Evolutionary conservation across 345 rosid genomes (phyloP).

Genomic region (Hibiscus syriacus): DNA sequence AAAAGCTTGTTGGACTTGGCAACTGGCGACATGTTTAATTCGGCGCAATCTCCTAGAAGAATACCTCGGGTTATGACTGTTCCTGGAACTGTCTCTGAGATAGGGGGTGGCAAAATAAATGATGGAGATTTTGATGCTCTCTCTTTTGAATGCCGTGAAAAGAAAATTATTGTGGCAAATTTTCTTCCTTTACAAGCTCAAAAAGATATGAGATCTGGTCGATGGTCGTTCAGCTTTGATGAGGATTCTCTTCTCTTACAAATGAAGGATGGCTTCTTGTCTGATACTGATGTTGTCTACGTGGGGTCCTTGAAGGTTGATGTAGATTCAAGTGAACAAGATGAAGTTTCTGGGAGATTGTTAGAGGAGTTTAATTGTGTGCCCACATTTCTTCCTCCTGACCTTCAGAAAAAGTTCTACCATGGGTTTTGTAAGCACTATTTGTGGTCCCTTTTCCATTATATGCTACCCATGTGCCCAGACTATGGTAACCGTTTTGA

Average conservation of each 20-base stretch:
- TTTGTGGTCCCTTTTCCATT: conserved; percentile 39
- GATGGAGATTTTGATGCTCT: conserved; percentile 28
- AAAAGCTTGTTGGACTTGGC: conserved; percentile 49
- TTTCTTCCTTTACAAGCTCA: conserved; percentile 35
- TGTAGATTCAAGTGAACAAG: conserved; percentile 30
- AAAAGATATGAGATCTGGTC: conserved; percentile 15
- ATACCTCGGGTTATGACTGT: conserved; percentile 40
- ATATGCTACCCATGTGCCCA: conserved; percentile 35
- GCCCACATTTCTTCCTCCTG: conserved; percentile 38
- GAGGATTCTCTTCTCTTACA: conserved; percentile 34
- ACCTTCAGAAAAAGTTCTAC: conserved; percentile 24
- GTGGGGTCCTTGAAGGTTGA: conserved; percentile 33
- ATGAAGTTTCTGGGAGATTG: conserved; percentile 28
- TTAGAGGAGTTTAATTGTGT: conserved; percentile 34
- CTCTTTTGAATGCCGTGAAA: conserved; percentile 26
- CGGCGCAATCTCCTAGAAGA: conserved; percentile 24
- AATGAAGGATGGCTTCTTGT: conserved; percentile 33
- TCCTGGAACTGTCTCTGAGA: conserved; percentile 36
- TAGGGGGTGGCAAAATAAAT: conserved; percentile 34
- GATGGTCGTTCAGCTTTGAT: conserved; percentile 37
- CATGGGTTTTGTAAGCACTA: conserved; percentile 44
- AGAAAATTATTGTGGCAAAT: conserved; percentile 34
- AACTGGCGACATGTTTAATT: conserved; percentile 30
- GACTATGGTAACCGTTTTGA: conserved; percentile 31
- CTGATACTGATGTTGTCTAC: conserved; percentile 30